These are phyloP conservation scores for Pythium scleroteichum DNA, from an alignment of 352 stramenopile species.

Conservation along the genomic window DNA sequence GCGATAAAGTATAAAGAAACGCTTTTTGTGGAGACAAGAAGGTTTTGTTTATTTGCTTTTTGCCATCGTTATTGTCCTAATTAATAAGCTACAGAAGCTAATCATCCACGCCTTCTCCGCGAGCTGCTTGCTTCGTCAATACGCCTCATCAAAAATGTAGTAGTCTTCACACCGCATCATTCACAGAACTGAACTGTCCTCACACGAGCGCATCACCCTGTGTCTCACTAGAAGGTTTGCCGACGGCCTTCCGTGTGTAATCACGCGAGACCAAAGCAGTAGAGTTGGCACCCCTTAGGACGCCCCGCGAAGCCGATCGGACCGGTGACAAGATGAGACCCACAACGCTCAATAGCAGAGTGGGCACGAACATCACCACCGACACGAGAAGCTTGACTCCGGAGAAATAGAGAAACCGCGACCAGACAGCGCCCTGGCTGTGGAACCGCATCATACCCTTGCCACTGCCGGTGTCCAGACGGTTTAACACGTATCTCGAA, in stretches of 20 bases:
- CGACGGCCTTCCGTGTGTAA: slow-evolving; percentile 62
- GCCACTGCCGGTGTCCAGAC: slow-evolving; percentile 30
- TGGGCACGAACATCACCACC: slow-evolving; percentile 50
- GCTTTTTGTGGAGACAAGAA: slow-evolving; percentile 8
- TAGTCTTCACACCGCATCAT: slow-evolving; percentile 18
- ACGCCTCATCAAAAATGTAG: slow-evolving; percentile 27
- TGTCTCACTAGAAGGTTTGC: slow-evolving; percentile 41
- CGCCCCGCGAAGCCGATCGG: slow-evolving; percentile 40
- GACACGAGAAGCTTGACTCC: slow-evolving; percentile 66
- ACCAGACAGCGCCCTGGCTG: slow-evolving; percentile 54
- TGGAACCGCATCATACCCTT: slow-evolving; percentile 61
- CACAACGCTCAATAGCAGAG: slow-evolving; percentile 53
- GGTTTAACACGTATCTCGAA: slow-evolving; percentile 57
- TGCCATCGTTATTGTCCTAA: slow-evolving; percentile 9
- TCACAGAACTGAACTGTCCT: slow-evolving; percentile 17
- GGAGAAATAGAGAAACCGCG: slow-evolving; percentile 70
- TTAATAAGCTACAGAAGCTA: slow-evolving; percentile 23
- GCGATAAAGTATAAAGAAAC: slow-evolving; percentile 22
- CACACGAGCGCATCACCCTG: slow-evolving; percentile 30
- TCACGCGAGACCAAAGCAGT: slow-evolving; percentile 65
- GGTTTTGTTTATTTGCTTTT: slow-evolving; percentile 6
- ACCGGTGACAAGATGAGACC: slow-evolving; percentile 61
- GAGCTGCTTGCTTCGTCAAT: slow-evolving; percentile 2
- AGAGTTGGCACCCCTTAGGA: slow-evolving; percentile 44
- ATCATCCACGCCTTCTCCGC: neutral